phyloP scores from a whole-genome alignment of 2,329 filamentous ascomycete genomes.

The Talaromyces sp. region DNA sequence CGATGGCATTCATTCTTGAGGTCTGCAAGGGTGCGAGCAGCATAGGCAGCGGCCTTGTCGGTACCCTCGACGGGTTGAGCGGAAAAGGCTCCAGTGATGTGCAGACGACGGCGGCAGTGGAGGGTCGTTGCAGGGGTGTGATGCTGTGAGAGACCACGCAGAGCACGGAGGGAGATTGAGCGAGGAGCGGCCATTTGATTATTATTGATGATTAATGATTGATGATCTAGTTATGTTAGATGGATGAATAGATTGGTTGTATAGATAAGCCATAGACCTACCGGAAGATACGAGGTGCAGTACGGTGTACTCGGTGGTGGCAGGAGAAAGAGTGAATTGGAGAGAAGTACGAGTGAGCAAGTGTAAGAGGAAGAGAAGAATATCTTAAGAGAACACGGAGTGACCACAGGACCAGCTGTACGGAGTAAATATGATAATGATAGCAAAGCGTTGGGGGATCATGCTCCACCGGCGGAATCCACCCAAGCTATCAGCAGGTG shows the following conservation, averaged over 20 bases:
- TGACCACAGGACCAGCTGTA: neutral
- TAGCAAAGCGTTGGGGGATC: constrained; percentile 1
- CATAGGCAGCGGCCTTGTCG: constrained; percentile 51
- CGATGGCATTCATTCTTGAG: constrained; percentile 52
- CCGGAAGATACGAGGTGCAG: neutral
- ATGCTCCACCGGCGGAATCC: neutral
- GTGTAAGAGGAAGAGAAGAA: neutral
- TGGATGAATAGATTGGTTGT: neutral
- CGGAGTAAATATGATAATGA: constrained; percentile 10
- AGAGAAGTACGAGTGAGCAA: neutral
- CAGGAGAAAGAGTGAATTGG: neutral
- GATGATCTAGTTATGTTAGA: neutral
- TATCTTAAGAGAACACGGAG: neutral
- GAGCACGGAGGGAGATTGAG: constrained; percentile 44
- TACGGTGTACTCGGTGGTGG: neutral
- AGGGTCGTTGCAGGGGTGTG: constrained; percentile 28
- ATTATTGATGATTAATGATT: neutral
- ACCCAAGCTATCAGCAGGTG: constrained; percentile 8
- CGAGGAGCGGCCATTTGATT: constrained; percentile 44
- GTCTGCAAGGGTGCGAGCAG: constrained; percentile 51
- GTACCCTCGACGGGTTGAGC: constrained; percentile 50
- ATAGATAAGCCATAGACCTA: neutral
- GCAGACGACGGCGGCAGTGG: constrained; percentile 48
- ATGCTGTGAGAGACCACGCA: constrained; percentile 43
- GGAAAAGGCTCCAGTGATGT: constrained; percentile 60